Evolutionary conservation across 164 flowering plant genomes (phyloP).

Genomic region (Brasenia schreberi): DNA sequence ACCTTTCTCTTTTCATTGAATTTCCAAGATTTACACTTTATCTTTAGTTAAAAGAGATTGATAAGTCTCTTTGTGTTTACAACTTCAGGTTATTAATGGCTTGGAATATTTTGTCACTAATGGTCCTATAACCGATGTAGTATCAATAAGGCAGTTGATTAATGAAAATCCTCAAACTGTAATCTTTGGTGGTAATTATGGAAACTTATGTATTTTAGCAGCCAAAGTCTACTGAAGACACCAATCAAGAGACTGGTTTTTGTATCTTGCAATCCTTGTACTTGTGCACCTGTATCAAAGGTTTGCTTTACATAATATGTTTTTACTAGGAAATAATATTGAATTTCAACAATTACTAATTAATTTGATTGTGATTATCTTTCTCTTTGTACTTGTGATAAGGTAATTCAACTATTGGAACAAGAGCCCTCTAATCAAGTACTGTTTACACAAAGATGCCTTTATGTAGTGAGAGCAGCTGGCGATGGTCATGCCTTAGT

Average conservation of each 20-base stretch:
- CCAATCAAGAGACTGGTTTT: slow-evolving; percentile 27
- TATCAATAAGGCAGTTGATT: slow-evolving; percentile 33
- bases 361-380: background rate
- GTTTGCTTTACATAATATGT: slow-evolving; percentile 10
- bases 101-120: slow-evolving; percentile 21
- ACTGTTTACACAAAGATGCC: background rate
- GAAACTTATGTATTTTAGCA: slow-evolving; percentile 13
- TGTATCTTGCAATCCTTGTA: slow-evolving; percentile 25
- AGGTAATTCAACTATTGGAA: background rate
- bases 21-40: background rate
- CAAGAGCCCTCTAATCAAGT: background rate
- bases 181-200: slow-evolving; percentile 28
- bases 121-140: slow-evolving; percentile 24
- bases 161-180: slow-evolving; percentile 33
- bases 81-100: slow-evolving; percentile 59
- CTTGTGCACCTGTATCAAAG: slow-evolving; percentile 18
- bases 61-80: background rate
- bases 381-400: background rate
- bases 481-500: background rate
- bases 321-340: background rate
- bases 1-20: background rate
- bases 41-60: background rate
- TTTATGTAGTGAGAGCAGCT: background rate
- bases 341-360: background rate
- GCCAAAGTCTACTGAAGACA: slow-evolving; percentile 26